Percentiles rank a stretch among this genome's conserved stretches.
Conservation (phyloP, 805 yeast genomes). For the Diddensiella santjacobensis region DNA sequence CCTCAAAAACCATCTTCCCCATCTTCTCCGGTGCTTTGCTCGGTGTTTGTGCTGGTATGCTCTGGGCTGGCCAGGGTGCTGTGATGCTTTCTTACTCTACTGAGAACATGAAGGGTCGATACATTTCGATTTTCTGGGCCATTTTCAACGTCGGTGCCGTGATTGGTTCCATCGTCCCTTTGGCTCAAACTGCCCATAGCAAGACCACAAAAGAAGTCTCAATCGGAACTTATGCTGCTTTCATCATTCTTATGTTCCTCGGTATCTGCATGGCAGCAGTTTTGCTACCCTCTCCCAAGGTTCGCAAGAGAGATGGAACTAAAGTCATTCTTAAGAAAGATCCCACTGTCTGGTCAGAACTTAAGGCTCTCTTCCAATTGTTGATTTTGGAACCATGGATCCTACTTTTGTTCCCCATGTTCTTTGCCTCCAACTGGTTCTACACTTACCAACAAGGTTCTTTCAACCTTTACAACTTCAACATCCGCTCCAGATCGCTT, state of each 20-base stretch:
- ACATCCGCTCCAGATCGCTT: slow-evolving; percentile 55
- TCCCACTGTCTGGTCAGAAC: slow-evolving; percentile 44
- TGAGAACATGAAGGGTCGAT: slow-evolving; percentile 49
- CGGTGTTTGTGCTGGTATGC: slow-evolving; percentile 49
- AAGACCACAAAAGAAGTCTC: slow-evolving; percentile 32
- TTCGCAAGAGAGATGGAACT: slow-evolving; percentile 47
- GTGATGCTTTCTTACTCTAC: slow-evolving; percentile 50
- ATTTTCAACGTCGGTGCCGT: slow-evolving; percentile 59
- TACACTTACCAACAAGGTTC: slow-evolving; percentile 60
- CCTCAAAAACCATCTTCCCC: slow-evolving; percentile 22
- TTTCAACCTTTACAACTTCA: slow-evolving; percentile 51
- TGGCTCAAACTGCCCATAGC: slow-evolving; percentile 44
- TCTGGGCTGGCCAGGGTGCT: slow-evolving; percentile 58
- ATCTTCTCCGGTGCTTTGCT: slow-evolving; percentile 53
- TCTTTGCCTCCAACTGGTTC: slow-evolving; percentile 60
- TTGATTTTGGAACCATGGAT: slow-evolving; percentile 43
- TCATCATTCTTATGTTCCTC: slow-evolving; percentile 45
- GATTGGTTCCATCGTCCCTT: slow-evolving; percentile 54
- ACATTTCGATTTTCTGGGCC: slow-evolving; percentile 53
- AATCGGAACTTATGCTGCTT: slow-evolving; percentile 50
- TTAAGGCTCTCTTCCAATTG: slow-evolving; percentile 38
- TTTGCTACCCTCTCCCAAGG: slow-evolving; percentile 47
- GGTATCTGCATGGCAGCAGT: slow-evolving; percentile 44
- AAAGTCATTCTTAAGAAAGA: slow-evolving; percentile 42
- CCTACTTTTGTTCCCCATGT: slow-evolving; percentile 54